Percentiles rank a stretch among this genome's conserved stretches.
Evolutionary conservation across 345 rosid species (phyloP).

Genomic region (Sonneratia caseolaris): DNA sequence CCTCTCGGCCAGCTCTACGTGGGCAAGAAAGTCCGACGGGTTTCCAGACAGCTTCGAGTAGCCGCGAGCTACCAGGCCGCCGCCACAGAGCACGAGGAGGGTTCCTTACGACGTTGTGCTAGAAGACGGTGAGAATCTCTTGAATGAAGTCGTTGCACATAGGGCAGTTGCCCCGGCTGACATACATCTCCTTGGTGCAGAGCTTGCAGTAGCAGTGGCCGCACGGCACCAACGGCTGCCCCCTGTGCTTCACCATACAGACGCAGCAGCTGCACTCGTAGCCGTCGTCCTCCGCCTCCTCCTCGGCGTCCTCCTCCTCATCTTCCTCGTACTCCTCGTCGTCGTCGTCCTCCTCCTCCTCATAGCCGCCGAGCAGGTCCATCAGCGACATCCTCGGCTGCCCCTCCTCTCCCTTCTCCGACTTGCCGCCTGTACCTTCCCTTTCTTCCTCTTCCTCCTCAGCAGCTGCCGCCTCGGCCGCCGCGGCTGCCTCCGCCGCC

Average conservation of each 20-base stretch:
- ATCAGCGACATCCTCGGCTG: slow-evolving; percentile 70
- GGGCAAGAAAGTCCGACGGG: no score
- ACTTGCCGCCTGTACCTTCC: not conserved
- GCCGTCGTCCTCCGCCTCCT: slow-evolving; percentile 18
- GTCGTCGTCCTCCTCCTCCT: slow-evolving; percentile 37
- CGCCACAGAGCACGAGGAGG: not conserved
- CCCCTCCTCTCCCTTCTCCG: slow-evolving; percentile 10
- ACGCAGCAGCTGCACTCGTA: slow-evolving; percentile 60
- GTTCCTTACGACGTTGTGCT: not conserved
- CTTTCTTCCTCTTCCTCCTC: not conserved
- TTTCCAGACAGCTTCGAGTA: not conserved
- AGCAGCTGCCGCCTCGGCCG: slow-evolving; percentile 29
- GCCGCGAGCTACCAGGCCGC: not conserved
- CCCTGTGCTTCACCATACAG: slow-evolving; percentile 73
- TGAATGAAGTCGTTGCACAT: slow-evolving; percentile 71
- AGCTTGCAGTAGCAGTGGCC: slow-evolving; percentile 85
- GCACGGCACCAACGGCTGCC: slow-evolving; percentile 68
- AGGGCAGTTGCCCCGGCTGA: slow-evolving; percentile 80
- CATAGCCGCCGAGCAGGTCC: slow-evolving; percentile 82
- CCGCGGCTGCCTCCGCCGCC: slow-evolving; percentile 21
- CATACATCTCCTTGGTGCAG: slow-evolving; percentile 85
- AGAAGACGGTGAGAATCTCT: slow-evolving; percentile 84
- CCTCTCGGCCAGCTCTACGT: no score
- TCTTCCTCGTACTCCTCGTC: slow-evolving; percentile 34
- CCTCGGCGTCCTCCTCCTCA: slow-evolving; percentile 30